Base-by-base conservation (phyloP, 345 rosid genomes). In the Eutrema japonicum region DNA sequence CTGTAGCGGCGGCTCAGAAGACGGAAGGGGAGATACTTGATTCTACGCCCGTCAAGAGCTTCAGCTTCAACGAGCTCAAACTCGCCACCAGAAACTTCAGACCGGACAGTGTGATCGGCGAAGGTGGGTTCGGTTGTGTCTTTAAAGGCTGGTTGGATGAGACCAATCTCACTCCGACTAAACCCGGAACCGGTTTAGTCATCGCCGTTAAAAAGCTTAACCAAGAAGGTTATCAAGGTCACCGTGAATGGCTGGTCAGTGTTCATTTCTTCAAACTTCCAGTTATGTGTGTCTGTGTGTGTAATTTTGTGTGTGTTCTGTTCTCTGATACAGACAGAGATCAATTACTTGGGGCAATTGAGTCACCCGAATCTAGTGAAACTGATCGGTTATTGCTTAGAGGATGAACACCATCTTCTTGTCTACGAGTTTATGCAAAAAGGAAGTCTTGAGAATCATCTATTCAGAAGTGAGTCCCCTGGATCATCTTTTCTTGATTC, bases 111-210 rank as follows among this genome's bases (percentile, higher is more conserved):
- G 96, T 96, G 43, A 64, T 92, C 26, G 98, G 98, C 10, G 97
- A 92, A 85, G 98, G 98, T 67, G 99, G 99, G 4, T 96, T 92
- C 60, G 99, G 99, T 71, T 85, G 94, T 43, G 98, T 96, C 35
- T 96, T 92, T 67, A 96, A 92, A 78, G 99, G 98, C 14, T 96
- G 99, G 98, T 77, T 96, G 41, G 98, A 96, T 71, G 93, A 88
- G 77, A 80, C 85, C 58, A 82, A 81, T 16, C 88, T 83, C 16
- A 46, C 85, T 35, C 87, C 98, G 72, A 61, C 89, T 36, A 89
- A 71, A 81, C 96, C 99, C 8, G 99, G 97, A 54, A 85, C 83
- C 14, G 99, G 99, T 80, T 72, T 84, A 35, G 90, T 87, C 38
- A 85, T 96, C 73, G 99, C 99, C 3, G 94, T 85, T 66, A 96